These are phyloP conservation scores for Telfairia occidentalis DNA, from an alignment of 331 rosid species.

Conservation along the genomic window DNA sequence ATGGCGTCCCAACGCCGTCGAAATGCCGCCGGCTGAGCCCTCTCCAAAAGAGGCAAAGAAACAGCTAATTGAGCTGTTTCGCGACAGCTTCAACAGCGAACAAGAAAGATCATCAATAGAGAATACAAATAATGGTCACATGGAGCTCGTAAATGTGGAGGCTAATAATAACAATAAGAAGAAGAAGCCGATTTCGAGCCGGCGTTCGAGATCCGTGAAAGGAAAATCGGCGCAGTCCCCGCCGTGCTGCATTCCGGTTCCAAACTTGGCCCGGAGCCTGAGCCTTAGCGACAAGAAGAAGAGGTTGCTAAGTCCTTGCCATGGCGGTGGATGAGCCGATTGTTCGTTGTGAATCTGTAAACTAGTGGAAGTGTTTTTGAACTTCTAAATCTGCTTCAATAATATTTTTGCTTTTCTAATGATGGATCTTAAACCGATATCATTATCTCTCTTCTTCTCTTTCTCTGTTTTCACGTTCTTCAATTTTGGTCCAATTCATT, in stretches of 20 bases:
- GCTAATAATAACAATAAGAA: not conserved
- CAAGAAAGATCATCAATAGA: not conserved
- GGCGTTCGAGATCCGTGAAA: not conserved
- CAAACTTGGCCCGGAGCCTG: slow-evolving; percentile 24
- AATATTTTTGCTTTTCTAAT: not conserved
- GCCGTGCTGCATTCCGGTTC: slow-evolving; percentile 28
- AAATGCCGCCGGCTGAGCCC: not conserved
- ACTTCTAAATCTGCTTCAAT: not conserved
- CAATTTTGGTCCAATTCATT: no score
- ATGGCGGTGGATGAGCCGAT: not conserved
- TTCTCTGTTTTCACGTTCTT: no score
- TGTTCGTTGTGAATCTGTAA: not conserved
- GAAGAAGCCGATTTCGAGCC: not conserved
- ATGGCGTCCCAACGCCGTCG: not conserved
- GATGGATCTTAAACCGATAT: not conserved
- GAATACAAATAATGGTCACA: not conserved
- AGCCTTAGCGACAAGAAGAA: slow-evolving; percentile 28
- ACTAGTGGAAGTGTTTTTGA: not conserved
- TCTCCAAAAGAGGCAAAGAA: slow-evolving; percentile 18
- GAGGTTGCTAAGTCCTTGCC: slow-evolving; percentile 15
- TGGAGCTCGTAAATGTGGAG: not conserved
- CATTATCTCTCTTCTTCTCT: not conserved
- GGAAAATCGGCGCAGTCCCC: slow-evolving; percentile 21
- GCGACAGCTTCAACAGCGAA: slow-evolving; percentile 22
- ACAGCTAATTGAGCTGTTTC: slow-evolving; percentile 35